Evolutionary conservation across 2,329 filamentous ascomycete species (phyloP).

Genomic region (Trichoderma atroviride): DNA sequence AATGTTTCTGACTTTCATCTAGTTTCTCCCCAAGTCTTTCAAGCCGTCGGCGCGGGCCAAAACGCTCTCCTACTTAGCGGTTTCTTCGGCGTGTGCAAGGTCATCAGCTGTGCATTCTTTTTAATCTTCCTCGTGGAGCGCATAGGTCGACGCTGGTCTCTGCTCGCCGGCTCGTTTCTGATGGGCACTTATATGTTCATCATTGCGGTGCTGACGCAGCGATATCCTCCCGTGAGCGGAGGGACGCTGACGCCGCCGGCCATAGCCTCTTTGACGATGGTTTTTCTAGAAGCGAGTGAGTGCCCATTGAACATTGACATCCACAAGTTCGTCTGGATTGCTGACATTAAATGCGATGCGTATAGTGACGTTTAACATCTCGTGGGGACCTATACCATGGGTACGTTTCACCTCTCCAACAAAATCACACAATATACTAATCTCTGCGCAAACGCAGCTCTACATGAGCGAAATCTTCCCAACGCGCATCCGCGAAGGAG

Average conservation of each 20-base stretch:
- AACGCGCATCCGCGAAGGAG: slow-evolving; percentile 52
- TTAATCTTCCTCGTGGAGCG: slow-evolving; percentile 53
- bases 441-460: slow-evolving; percentile 32
- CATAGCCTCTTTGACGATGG: slow-evolving; percentile 53
- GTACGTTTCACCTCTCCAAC: slow-evolving; percentile 29
- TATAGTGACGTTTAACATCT: slow-evolving; percentile 44
- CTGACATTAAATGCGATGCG: background rate
- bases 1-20: slow-evolving; percentile 11
- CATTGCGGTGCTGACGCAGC: slow-evolving; percentile 51
- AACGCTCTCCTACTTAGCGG: slow-evolving; percentile 53
- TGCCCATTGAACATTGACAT: background rate
- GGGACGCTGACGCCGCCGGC: slow-evolving; percentile 42
- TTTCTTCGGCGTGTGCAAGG: slow-evolving; percentile 57
- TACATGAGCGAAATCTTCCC: slow-evolving; percentile 56
- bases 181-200: slow-evolving; percentile 59
- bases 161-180: slow-evolving; percentile 51
- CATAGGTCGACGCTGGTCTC: slow-evolving; percentile 51
- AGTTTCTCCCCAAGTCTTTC: slow-evolving; percentile 55
- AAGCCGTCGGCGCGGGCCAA: slow-evolving; percentile 51
- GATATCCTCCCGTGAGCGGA: slow-evolving; percentile 43
- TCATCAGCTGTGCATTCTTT: slow-evolving; percentile 51
- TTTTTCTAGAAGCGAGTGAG: slow-evolving; percentile 51
- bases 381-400: slow-evolving; percentile 31
- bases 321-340: background rate
- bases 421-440: background rate